Base-by-base conservation (phyloP, 352 stramenopile genomes). In the Phytophthora citrophthora region DNA sequence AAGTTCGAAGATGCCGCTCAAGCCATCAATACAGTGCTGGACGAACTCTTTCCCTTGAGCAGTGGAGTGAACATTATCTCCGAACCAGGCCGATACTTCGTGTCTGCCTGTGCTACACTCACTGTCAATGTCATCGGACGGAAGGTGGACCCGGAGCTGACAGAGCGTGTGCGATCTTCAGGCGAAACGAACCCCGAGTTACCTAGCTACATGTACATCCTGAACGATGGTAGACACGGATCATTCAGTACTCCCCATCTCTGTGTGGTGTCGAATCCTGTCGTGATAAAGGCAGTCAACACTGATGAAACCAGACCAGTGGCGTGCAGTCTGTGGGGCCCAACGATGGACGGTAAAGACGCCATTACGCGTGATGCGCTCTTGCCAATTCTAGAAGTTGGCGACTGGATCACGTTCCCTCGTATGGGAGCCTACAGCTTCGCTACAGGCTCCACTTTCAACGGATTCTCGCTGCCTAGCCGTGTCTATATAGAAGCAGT, bases 51-150 rank as follows among this genome's bases (percentile, higher is more conserved):
- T 38, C 68, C 77, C 0, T 55, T 68, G 50, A 52, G 64, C 4
- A 66, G 61, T 12, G 63, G 74, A 16, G 76, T 97, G 24, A 69
- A 72, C 3, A 70, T 98, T 50, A 98, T 98, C 63, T 94, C 87
- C 9, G 92, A 98, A 63, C 92, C 92, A 7, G 92, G 92, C 4
- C 78, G 92, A 7, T 98, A 95, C 72, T 93, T 97, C 32, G 91
- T 86, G 15, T 83, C 77, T 1, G 62, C 71, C 0, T 81, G 91
- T 12, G 79, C 86, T 16, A 93, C 86, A 23, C 68, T 97, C 3
- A 80, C 83, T 29, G 71, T 86, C n/a, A 90, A 88, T 51, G 73
- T 97, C 5, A 74, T 95, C 13, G 81, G 75, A 47, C 69, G 85
- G 39, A 84, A 79, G 51, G 23, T 66, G 6, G 76, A 86, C 43